phyloP scores from a whole-genome alignment of 108 stramenopile genomes.

The Nitzschia putrida region DNA sequence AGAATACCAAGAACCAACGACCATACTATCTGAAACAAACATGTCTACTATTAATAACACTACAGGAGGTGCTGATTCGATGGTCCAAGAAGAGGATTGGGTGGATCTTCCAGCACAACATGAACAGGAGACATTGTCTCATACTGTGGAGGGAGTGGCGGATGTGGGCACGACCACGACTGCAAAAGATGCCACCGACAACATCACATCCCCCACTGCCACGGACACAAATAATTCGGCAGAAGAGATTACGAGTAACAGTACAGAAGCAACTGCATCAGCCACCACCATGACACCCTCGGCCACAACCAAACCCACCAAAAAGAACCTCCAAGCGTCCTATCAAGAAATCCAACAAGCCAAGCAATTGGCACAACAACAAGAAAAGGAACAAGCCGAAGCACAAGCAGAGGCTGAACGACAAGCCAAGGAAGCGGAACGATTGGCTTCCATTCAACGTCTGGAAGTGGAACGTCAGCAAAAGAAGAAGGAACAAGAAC shows the following conservation, averaged over 20 bases:
- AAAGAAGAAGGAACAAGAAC: not conserved
- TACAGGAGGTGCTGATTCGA: too few species aligned
- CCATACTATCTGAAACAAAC: too few species aligned
- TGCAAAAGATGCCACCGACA: too few species aligned
- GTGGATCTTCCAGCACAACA: too few species aligned
- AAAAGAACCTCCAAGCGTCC: not conserved
- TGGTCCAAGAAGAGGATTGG: too few species aligned
- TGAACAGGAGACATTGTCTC: too few species aligned
- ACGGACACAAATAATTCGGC: not conserved
- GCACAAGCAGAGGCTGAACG: constrained; percentile 12
- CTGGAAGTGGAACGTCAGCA: constrained; percentile 16
- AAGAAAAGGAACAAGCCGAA: not conserved
- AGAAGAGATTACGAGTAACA: too few species aligned
- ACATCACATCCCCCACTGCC: not conserved
- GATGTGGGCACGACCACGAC: too few species aligned
- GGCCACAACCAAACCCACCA: not conserved
- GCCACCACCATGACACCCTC: not conserved
- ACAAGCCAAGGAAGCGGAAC: constrained; percentile 14
- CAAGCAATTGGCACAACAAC: not conserved
- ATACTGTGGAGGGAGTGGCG: too few species aligned
- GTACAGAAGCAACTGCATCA: not conserved
- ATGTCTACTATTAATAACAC: too few species aligned
- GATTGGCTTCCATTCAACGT: not conserved
- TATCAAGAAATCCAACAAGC: constrained; percentile 14
- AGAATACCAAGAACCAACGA: too few species aligned